Percentiles rank a stretch among this genome's conserved stretches.
Conservation (phyloP, 1,139 yeast genomes). For the Cylindricascospora bacillispora region DNA sequence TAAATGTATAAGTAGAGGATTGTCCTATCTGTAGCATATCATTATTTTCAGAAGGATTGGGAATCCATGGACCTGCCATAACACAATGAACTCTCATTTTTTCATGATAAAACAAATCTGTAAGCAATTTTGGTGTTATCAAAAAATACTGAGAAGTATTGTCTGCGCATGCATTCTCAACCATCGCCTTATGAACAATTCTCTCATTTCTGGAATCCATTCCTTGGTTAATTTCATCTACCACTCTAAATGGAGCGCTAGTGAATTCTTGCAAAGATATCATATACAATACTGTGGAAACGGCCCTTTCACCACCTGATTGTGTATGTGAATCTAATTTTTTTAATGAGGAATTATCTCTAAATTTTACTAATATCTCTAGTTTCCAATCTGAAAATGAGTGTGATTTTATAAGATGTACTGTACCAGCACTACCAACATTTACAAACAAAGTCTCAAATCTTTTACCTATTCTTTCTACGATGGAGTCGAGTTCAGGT, state of each 20-base stretch:
- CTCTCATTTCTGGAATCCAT: constrained; percentile 94
- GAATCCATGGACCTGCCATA: constrained; percentile 47
- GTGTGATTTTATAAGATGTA: constrained; percentile 39
- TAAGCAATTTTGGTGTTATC: constrained; percentile 83
- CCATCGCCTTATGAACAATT: constrained; percentile 76
- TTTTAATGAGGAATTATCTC: constrained; percentile 60
- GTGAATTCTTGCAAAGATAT: constrained; percentile 89
- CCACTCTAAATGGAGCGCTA: constrained; percentile 84
- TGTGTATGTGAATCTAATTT: constrained; percentile 76
- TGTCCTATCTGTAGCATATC: constrained; percentile 27
- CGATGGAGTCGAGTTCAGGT: constrained; percentile 39
- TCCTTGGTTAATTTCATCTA: constrained; percentile 97
- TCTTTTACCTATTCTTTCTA: constrained; percentile 42
- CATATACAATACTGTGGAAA: constrained; percentile 79
- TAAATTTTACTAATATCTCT: constrained; percentile 73
- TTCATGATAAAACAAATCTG: constrained; percentile 65
- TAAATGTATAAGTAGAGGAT: constrained; percentile 18
- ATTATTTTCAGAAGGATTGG: constrained; percentile 24
- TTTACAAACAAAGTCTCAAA: constrained; percentile 55
- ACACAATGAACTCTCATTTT: constrained; percentile 85
- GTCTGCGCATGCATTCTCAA: constrained; percentile 64
- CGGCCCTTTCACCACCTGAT: constrained; percentile 97
- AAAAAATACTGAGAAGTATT: constrained; percentile 65
- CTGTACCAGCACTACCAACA: constrained; percentile 81
- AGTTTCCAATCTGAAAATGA: constrained; percentile 69